Evolutionary conservation across 441 rosid species (phyloP).

Genomic region (Populus trichocarpa): DNA sequence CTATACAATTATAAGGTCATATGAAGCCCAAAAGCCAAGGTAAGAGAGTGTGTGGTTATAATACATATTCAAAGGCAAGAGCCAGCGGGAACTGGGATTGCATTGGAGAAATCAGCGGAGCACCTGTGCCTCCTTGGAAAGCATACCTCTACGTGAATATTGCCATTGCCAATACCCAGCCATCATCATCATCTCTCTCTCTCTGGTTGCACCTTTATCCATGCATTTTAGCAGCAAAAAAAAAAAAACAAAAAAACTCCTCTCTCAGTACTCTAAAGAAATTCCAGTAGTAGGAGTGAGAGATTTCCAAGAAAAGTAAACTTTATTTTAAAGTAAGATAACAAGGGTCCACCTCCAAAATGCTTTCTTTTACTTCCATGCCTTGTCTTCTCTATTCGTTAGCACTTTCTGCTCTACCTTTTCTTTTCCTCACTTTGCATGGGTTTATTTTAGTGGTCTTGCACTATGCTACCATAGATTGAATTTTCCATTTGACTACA

Average conservation of each 20-base stretch:
- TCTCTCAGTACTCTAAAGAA: background rate
- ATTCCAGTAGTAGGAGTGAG: background rate
- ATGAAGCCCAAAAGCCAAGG: constrained; percentile 8
- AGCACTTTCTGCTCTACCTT: background rate
- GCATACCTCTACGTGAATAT: background rate
- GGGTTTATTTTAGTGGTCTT: background rate
- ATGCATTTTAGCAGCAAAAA: background rate
- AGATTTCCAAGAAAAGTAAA: constrained; percentile 19
- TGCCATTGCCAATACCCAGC: background rate
- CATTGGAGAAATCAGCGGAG: constrained; percentile 56
- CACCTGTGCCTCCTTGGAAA: constrained; percentile 49
- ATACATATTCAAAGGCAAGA: constrained; percentile 2
- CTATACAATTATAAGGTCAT: background rate
- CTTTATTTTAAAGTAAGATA: constrained; percentile 14
- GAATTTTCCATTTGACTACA: background rate
- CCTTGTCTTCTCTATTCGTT: background rate
- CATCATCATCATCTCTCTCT: background rate
- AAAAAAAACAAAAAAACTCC: background rate
- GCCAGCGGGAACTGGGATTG: constrained; percentile 31
- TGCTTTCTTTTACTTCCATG: constrained; percentile 7
- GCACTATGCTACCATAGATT: background rate
- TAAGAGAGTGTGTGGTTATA: background rate
- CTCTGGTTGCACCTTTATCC: constrained; percentile 19
- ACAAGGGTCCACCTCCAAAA: background rate
- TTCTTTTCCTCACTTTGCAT: background rate